Evolutionary conservation across 2,329 filamentous ascomycete genomes (phyloP).

Genomic region (Paecilomyces fulvus): DNA sequence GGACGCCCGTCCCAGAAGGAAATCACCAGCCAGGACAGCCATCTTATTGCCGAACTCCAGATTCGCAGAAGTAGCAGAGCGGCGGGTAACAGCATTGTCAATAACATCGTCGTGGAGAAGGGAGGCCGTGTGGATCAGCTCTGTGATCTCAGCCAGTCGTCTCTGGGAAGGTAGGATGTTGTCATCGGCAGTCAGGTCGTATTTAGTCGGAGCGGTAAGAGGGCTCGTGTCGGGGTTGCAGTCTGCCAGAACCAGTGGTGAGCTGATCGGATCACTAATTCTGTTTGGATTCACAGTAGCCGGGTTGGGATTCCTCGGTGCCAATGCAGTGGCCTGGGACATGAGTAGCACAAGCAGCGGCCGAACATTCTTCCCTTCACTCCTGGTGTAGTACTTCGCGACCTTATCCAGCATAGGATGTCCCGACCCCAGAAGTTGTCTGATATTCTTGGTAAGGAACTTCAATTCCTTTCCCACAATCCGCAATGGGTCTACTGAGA

Average conservation of each 20-base stretch:
- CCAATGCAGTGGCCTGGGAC: constrained; percentile 85
- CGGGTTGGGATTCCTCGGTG: constrained; percentile 50
- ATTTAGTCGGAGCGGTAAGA: constrained; percentile 40
- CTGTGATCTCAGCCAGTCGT: constrained; percentile 89
- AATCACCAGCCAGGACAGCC: constrained; percentile 96
- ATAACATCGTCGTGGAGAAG: constrained; percentile 98
- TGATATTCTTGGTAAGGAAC: constrained; percentile 86
- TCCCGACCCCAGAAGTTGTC: constrained; percentile 84
- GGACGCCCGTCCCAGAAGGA: constrained; percentile 83
- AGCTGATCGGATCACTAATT: constrained; percentile 55
- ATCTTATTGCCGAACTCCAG: constrained; percentile 98
- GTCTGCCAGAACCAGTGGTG: constrained; percentile 61
- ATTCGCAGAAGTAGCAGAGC: constrained; percentile 81
- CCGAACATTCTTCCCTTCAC: constrained; percentile 92
- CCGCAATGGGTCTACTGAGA: constrained; percentile 78
- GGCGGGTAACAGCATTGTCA: constrained; percentile 78
- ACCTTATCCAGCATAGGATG: constrained; percentile 91
- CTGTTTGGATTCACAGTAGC: constrained; percentile 22
- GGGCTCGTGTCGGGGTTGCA: constrained; percentile 62
- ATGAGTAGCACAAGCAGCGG: constrained; percentile 93
- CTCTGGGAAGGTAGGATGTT: constrained; percentile 84
- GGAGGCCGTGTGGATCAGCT: constrained; percentile 94
- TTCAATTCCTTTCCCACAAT: constrained; percentile 96
- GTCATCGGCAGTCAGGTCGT: constrained; percentile 37
- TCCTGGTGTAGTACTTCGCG: constrained; percentile 96